A percentile compares a stretch with the other conserved stretches of the same genome.
Conservation (phyloP, 2,329 filamentous ascomycete genomes). For the Stromatinia cepivora region DNA sequence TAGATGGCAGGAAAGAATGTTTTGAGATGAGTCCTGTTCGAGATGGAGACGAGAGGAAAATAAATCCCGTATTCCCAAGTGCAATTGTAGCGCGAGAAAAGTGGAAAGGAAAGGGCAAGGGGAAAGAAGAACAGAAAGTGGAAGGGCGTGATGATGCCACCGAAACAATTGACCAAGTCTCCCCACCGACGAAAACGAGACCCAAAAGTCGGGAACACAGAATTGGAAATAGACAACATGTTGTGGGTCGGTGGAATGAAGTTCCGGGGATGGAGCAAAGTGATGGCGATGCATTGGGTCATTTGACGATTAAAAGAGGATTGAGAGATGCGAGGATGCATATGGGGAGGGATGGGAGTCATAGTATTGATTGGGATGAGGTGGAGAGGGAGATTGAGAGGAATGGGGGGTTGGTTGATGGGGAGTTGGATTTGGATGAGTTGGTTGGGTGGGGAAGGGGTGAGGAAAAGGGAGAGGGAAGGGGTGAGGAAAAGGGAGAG, state of each 20-base stretch:
- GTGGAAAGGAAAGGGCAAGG: not conserved
- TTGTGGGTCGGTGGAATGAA: constrained; percentile 9
- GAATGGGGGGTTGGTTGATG: not conserved
- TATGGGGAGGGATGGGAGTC: not conserved
- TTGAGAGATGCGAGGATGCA: constrained; percentile 2
- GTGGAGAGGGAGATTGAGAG: not conserved
- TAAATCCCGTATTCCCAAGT: not conserved
- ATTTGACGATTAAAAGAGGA: not conserved
- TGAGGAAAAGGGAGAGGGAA: not conserved
- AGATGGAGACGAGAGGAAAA: not conserved
- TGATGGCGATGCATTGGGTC: not conserved
- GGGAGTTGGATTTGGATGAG: not conserved
- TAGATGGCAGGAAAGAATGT: constrained; percentile 2
- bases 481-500: not conserved
- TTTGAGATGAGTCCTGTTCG: constrained; percentile 7
- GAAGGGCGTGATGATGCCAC: not conserved
- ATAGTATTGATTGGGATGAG: constrained; percentile 5
- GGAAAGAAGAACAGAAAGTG: not conserved
- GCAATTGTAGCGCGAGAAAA: not conserved
- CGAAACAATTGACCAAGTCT: not conserved
- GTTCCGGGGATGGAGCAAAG: not conserved
- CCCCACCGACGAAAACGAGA: not conserved
- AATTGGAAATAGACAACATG: not conserved
- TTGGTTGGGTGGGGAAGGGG: not conserved
- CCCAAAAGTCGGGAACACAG: not conserved